Base-by-base conservation (phyloP, 23 red algal genomes). In the Pyropia haitanensis region DNA sequence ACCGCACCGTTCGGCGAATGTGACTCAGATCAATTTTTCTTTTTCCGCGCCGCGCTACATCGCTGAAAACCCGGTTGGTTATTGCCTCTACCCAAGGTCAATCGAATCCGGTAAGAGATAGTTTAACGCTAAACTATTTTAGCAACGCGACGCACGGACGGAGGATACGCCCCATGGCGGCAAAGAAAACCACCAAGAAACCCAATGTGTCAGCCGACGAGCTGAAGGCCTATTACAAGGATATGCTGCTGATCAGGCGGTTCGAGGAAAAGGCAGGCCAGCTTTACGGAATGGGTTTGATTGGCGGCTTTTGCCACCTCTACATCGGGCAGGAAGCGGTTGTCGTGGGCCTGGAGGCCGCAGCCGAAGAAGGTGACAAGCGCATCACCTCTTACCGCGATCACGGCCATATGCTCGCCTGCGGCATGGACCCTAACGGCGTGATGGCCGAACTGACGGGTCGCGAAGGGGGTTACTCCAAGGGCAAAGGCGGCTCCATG, bases 251-350 rank as follows among this genome's bases (percentile, higher is more conserved):
- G 22, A 96, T 96, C 84, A 68, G 91, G 26, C 77, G 91, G 5
- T 78, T 84, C 65, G 91, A 96, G 53, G 89, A 89, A 63, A 71
- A 71, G 20, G 85, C 91, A 5, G 91, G 89, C 76, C 59, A 69
- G 54, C 62, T 96, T 39, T 96, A 96, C 64, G 83, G 81, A 19
- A 58, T 71, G 21, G 76, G 84, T 34, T 51, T 79, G 24, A 76
- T 96, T 24, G 61, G 91, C 57, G 91, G 91, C 22, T 96, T 96
- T 64, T 96, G 91, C 53, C 91, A 96, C 60, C 67, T 96, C 15
- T 96, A 96, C 68, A 82, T 89, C 65, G 91, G 91, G 13, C 91
- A 96, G 69, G 91, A 96, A 70, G 91, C 91, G 15, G 77, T 89
- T 13, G 91, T 77, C 27, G 91, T 88, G 5, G 91, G 91, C 56